phyloP scores from a whole-genome alignment of 805 yeast species.

The Starmerella asiatica region DNA sequence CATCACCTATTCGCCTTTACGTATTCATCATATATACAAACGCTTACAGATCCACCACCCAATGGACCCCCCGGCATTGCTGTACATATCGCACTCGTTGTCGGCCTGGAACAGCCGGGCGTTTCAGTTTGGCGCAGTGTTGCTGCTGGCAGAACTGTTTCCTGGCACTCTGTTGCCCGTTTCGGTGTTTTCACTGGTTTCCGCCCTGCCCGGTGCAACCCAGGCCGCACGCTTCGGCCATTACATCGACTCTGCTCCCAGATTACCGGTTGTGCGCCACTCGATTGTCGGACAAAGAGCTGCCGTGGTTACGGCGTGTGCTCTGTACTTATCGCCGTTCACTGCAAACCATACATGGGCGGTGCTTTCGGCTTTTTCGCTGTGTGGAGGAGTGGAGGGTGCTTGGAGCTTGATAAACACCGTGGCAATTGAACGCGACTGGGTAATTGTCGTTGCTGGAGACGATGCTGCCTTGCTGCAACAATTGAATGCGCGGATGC shows the following conservation, averaged over 20 bases:
- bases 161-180: constrained; percentile 28
- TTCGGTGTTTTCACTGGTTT: constrained; percentile 28
- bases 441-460: constrained; percentile 30
- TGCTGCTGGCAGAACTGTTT: constrained; percentile 28
- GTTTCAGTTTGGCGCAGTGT: constrained; percentile 31
- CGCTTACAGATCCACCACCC: too few relatives aligned
- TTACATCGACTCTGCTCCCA: constrained; percentile 23
- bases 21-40: too few relatives aligned
- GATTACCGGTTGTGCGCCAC: constrained; percentile 26
- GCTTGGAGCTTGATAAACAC: constrained; percentile 27
- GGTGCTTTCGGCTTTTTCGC: constrained; percentile 17
- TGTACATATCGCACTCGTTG: constrained; percentile 28
- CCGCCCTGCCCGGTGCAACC: constrained; percentile 18
- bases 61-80: constrained; percentile 2
- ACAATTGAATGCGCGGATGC: constrained; percentile 27
- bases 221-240: constrained; percentile 22
- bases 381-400: constrained; percentile 29
- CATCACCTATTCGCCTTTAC: too few relatives aligned
- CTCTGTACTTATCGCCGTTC: constrained; percentile 18
- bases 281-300: constrained; percentile 27
- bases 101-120: constrained; percentile 32
- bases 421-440: constrained; percentile 32
- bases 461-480: constrained; percentile 21
- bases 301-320: constrained; percentile 25
- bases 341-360: constrained; percentile 5